Conservation (phyloP, 2,329 filamentous ascomycete species). For the Exophiala sp. region DNA sequence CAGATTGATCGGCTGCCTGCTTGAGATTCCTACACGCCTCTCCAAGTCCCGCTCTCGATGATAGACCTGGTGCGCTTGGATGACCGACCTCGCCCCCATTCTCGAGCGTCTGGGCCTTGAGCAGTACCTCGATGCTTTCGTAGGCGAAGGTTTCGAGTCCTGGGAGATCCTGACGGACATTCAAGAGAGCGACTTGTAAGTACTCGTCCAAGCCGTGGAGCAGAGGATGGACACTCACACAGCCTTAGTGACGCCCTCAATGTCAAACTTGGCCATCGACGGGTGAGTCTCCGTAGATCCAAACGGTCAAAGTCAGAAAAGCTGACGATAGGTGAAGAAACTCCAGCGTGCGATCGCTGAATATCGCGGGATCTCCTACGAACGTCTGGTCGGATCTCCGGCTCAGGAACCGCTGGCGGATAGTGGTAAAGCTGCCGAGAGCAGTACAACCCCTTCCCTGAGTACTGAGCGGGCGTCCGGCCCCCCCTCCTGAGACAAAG, state of each 20-base stretch:
- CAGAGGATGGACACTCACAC: conserved; percentile 7
- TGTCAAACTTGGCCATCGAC: conserved; percentile 73
- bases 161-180: conserved; percentile 82
- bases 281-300: conserved; percentile 49
- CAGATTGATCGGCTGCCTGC: conserved; percentile 10
- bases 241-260: conserved; percentile 58
- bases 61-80: conserved; percentile 32
- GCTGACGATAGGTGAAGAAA: conserved; percentile 50
- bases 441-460: conserved; percentile 4
- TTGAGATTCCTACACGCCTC: conserved; percentile 1
- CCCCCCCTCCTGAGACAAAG: conserved; percentile 23
- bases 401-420: conserved; percentile 35
- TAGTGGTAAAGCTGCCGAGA: conserved; percentile 38
- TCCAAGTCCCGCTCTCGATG: conserved; percentile 16
- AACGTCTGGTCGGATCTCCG: conserved; percentile 34
- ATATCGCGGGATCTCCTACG: conserved; percentile 57
- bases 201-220: conserved; percentile 12
- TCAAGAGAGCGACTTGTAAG: conserved; percentile 74
- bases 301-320: background rate
- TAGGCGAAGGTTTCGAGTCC: conserved; percentile 75
- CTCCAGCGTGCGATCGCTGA: conserved; percentile 78
- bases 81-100: conserved; percentile 60
- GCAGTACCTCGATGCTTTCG: conserved; percentile 67
- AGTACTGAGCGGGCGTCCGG: conserved; percentile 10
- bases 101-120: conserved; percentile 70